Conservation (phyloP, 805 yeast species). For the Myxozyma vanderwaltii region DNA sequence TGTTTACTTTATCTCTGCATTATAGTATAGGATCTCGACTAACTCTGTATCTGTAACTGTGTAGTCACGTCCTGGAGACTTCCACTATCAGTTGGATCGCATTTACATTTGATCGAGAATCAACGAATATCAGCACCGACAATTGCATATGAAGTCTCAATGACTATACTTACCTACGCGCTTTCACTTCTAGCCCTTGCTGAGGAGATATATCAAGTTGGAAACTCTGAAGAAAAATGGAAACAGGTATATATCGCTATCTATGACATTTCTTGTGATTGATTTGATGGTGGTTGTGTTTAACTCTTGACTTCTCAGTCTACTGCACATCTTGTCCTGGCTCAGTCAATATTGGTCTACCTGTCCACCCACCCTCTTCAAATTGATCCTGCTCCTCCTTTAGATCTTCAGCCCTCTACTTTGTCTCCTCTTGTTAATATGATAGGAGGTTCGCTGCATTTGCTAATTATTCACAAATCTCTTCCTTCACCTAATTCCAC, state of each 20-base stretch:
- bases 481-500: constrained; percentile 19
- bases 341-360: constrained; percentile 36
- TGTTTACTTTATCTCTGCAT: too few species aligned
- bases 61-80: constrained; percentile 37
- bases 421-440: constrained; percentile 34
- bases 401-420: constrained; percentile 36
- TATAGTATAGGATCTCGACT: too few species aligned
- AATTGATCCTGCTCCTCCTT: constrained; percentile 21
- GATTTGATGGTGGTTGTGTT: too few species aligned
- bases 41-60: too few species aligned
- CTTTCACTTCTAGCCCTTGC: constrained; percentile 26
- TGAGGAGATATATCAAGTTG: constrained; percentile 21
- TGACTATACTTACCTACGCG: constrained; percentile 29
- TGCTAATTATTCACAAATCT: constrained; percentile 38
- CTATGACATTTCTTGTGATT: background rate
- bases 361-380: constrained; percentile 29
- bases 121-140: constrained; percentile 27
- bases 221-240: constrained; percentile 28
- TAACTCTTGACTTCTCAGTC: constrained; percentile 22
- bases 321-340: constrained; percentile 37
- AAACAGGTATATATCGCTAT: constrained; percentile 21
- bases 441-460: constrained; percentile 40
- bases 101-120: constrained; percentile 16
- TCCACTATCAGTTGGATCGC: constrained; percentile 33
- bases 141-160: constrained; percentile 26